Evolutionary conservation across 257 asterid genomes (phyloP), one percentile per base, ranked within the genome.

Genomic region (Nicotiana obtusifolia): DNA sequence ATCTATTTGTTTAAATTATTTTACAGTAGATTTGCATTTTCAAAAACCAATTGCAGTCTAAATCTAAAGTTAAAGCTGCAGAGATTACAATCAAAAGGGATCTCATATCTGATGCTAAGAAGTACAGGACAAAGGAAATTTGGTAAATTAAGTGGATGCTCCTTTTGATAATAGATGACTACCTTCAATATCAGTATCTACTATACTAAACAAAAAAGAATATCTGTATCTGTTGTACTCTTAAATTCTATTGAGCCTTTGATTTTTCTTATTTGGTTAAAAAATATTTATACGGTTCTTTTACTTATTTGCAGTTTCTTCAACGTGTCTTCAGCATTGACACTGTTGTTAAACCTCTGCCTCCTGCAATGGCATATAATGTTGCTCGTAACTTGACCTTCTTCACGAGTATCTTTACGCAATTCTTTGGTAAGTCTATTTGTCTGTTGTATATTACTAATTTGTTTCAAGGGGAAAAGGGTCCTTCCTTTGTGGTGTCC

Each of bases 361-460:
- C 99, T 78, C 94, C 97, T 41, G 86, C 92, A 85, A 91, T 93
- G 93, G 97, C 91, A 0, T 93, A 94, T 85, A 90, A 91, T 80
- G 95, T 82, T 24, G 88, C 97, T 8, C 97, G 98, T 83, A 94
- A 93, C 88, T 89, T 95, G 92, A 81, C 89, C 87, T 95, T 95
- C 91, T 95, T 95, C 90, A 94, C 98, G 0, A 91, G 99, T 83
- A 95, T 95, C 88, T 95, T 95, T 83, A 94, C 98, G 1, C 99
- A 95, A 83, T 95, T 95, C 88, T 91, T 92, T 35, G 97, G 99
- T 94, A 83, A 85, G 93, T 78, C 31, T 73, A 73, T 84, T 31
- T 16, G 28, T 24, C 26, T 78, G 13, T 30, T 73, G 24, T 26
- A 33, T 71, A 71, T 49, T 31, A 24, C 80, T 35, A 10, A 31